These are phyloP conservation scores for Phytophthora melonis DNA, from an alignment of 352 stramenopile species.

Conservation along the genomic window DNA sequence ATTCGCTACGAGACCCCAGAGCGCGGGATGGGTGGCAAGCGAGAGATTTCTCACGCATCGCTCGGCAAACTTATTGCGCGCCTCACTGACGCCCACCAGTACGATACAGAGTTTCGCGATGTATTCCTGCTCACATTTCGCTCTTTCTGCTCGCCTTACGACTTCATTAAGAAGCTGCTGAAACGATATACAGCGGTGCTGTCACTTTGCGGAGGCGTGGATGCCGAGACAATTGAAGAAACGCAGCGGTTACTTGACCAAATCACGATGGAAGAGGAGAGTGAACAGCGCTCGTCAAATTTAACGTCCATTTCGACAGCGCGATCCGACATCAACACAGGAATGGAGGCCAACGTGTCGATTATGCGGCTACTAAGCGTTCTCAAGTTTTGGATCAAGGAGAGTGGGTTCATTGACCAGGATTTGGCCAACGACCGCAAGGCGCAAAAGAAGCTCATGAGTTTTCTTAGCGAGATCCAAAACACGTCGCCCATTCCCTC, in stretches of 20 bases:
- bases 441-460: slow-evolving; percentile 79
- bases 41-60: slow-evolving; percentile 89
- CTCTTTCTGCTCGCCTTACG: slow-evolving; percentile 84
- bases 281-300: slow-evolving; percentile 56
- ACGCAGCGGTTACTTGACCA: slow-evolving; percentile 74
- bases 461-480: slow-evolving; percentile 81
- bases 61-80: slow-evolving; percentile 85
- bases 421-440: slow-evolving; percentile 74
- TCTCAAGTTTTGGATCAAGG: slow-evolving; percentile 91
- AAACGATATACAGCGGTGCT: slow-evolving; percentile 87
- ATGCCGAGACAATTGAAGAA: slow-evolving; percentile 62
- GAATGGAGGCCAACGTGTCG: slow-evolving; percentile 84
- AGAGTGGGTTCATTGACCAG: slow-evolving; percentile 85
- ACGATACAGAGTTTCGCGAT: slow-evolving; percentile 88
- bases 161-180: slow-evolving; percentile 90
- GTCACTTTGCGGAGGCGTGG: slow-evolving; percentile 59
- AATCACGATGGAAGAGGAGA: slow-evolving; percentile 71
- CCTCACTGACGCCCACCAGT: slow-evolving; percentile 87
- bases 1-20: slow-evolving; percentile 79
- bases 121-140: slow-evolving; percentile 87
- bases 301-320: slow-evolving; percentile 75
- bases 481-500: slow-evolving; percentile 77
- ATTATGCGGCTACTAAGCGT: slow-evolving; percentile 90
- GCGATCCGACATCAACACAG: slow-evolving; percentile 80
- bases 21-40: slow-evolving; percentile 69